These are phyloP conservation scores for Claviceps arundinis DNA, from an alignment of 2,329 filamentous ascomycete genomes.

Conservation along the genomic window DNA sequence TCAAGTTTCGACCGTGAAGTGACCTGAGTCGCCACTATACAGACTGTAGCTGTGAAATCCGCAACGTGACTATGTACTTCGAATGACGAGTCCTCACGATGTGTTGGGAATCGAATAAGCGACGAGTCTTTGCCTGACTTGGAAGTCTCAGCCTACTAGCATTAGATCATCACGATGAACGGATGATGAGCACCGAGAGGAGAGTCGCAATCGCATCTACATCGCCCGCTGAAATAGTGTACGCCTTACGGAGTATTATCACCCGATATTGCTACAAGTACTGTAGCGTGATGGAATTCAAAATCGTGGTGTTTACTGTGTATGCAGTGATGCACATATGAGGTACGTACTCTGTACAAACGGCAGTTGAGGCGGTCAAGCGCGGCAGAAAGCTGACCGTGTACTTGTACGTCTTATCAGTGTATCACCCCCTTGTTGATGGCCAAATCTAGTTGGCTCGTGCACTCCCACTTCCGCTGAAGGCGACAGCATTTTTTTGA, in stretches of 20 bases:
- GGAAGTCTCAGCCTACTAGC: too few species aligned
- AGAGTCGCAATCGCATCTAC: too few species aligned
- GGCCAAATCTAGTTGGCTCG: not conserved
- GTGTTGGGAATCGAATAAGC: too few species aligned
- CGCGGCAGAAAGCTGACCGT: not conserved
- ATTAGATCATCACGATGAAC: too few species aligned
- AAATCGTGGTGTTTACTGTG: too few species aligned
- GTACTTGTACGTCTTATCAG: not conserved
- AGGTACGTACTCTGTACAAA: not conserved
- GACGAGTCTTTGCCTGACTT: too few species aligned
- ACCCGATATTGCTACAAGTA: too few species aligned
- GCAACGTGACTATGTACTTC: not conserved
- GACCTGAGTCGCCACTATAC: not conserved
- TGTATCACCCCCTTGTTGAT: not conserved
- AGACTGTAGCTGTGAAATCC: not conserved
- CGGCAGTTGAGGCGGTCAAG: not conserved
- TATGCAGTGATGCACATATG: too few species aligned
- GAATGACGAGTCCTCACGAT: not conserved
- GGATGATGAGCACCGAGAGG: too few species aligned
- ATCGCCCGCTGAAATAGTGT: too few species aligned
- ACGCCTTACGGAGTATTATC: too few species aligned
- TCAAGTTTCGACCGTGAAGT: not conserved
- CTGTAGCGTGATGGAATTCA: too few species aligned
- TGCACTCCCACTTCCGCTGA: not conserved
- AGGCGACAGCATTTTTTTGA: constrained; percentile 6